These are phyloP conservation scores for Stachybotrys echinatus DNA, from an alignment of 2,329 filamentous ascomycete genomes.

Conservation along the genomic window DNA sequence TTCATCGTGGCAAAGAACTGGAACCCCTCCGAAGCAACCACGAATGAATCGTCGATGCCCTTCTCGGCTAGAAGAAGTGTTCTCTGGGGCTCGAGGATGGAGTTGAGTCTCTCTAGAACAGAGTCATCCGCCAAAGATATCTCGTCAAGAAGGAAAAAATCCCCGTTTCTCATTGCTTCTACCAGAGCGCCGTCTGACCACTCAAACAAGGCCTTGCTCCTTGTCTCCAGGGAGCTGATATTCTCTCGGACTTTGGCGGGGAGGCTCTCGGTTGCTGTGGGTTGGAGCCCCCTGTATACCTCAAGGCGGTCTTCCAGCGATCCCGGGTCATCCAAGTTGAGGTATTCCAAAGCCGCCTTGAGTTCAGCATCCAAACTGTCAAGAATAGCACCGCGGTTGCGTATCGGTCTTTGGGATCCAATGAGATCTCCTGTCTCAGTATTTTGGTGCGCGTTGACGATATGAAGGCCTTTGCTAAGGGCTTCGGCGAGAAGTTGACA, in stretches of 20 bases:
- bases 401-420: conserved; percentile 84
- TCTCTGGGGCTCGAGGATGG: conserved; percentile 83
- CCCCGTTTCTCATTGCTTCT: conserved; percentile 83
- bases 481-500: conserved; percentile 88
- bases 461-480: conserved; percentile 69
- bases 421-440: conserved; percentile 97
- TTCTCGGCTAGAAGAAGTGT: conserved; percentile 91
- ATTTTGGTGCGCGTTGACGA: conserved; percentile 97
- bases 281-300: conserved; percentile 45
- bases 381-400: conserved; percentile 73
- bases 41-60: conserved; percentile 74
- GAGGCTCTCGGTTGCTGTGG: conserved; percentile 42
- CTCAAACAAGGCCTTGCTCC: conserved; percentile 84
- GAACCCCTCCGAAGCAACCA: conserved; percentile 73
- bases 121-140: conserved; percentile 98
- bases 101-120: conserved; percentile 92
- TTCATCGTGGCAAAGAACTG: conserved; percentile 99
- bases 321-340: conserved; percentile 34
- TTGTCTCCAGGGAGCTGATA: conserved; percentile 45
- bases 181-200: conserved; percentile 95
- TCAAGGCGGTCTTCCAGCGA: conserved; percentile 51
- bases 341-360: conserved; percentile 31
- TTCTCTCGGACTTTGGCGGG: conserved; percentile 41
- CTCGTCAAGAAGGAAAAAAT: conserved; percentile 92
- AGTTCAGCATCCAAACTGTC: conserved; percentile 62